Evolutionary conservation across 2,329 filamentous ascomycete species (phyloP).

Genomic region (Trichoderma atrobrunneum): DNA sequence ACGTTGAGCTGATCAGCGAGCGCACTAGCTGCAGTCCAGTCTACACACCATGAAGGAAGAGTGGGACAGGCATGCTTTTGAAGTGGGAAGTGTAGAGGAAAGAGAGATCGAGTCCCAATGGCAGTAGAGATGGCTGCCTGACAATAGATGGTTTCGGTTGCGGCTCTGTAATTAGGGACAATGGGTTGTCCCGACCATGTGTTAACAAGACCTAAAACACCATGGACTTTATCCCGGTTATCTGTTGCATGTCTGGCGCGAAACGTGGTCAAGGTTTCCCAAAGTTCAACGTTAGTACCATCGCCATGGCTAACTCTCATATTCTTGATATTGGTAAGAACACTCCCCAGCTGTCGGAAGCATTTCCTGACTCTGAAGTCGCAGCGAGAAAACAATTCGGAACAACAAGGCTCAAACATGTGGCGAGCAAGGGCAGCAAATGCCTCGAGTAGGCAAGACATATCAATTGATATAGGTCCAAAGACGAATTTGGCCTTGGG

Average conservation of each 20-base stretch:
- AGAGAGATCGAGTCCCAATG: neutral
- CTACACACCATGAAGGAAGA: neutral
- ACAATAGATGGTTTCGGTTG: neutral
- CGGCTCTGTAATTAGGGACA: neutral
- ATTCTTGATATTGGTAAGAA: neutral
- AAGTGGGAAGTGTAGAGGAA: neutral
- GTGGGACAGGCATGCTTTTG: neutral
- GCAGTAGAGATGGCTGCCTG: neutral
- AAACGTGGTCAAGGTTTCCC: neutral
- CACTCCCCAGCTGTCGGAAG: neutral
- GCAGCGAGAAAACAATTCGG: neutral
- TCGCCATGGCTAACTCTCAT: neutral
- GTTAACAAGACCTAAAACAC: neutral
- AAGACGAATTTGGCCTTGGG: neutral
- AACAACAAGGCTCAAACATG: neutral
- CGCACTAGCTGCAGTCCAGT: neutral
- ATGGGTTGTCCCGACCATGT: neutral
- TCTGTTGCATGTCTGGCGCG: neutral
- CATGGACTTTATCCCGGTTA: neutral
- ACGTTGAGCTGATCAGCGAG: neutral
- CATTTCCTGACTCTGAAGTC: neutral
- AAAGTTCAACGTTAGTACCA: neutral
- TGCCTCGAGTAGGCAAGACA: neutral
- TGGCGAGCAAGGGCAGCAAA: neutral
- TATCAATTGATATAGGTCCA: neutral